Evolutionary conservation across 371 early-diverging fungal genomes (phyloP).

Genomic region (Nosema granulosis): DNA sequence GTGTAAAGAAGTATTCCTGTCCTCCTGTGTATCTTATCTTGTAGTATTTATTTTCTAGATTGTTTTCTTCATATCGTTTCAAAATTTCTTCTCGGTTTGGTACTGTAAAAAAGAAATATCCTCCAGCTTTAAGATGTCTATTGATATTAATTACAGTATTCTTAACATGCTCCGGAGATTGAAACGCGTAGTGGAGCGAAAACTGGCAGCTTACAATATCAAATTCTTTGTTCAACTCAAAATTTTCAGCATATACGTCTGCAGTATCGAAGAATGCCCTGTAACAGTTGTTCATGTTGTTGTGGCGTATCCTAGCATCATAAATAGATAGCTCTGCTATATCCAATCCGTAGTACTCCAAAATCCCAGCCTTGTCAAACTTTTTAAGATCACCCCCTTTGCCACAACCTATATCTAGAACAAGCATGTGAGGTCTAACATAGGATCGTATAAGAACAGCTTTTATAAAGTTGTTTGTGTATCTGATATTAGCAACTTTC

Average conservation of each 20-base stretch:
- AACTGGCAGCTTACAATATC: constrained; percentile 89
- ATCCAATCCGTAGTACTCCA: constrained; percentile 69
- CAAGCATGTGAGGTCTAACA: constrained; percentile 22
- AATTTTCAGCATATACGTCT: constrained; percentile 72
- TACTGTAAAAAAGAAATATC: constrained; percentile 83
- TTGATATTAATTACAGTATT: constrained; percentile 78
- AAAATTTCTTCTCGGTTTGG: constrained; percentile 81
- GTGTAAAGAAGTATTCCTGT: constrained; percentile 79
- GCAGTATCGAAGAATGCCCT: constrained; percentile 72
- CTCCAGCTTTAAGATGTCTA: constrained; percentile 73
- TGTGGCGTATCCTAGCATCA: constrained; percentile 76
- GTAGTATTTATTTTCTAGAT: constrained; percentile 40
- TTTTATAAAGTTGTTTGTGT: constrained; percentile 67
- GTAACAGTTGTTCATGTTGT: constrained; percentile 44
- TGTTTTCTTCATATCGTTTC: constrained; percentile 69
- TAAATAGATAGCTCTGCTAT: constrained; percentile 82
- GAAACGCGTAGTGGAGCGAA: constrained; percentile 91
- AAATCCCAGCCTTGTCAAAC: constrained; percentile 69
- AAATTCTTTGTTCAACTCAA: constrained; percentile 68
- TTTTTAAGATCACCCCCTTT: constrained; percentile 97
- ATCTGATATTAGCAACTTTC: constrained; percentile 58
- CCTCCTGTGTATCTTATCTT: constrained; percentile 68
- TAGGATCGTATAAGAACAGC: constrained; percentile 56
- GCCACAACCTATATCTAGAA: constrained; percentile 89
- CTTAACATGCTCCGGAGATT: constrained; percentile 73